A percentile compares a stretch with the other conserved stretches of the same genome.
phyloP scores from a whole-genome alignment of 1,139 yeast species.

The Yamadazyma spencermartinsiae region DNA sequence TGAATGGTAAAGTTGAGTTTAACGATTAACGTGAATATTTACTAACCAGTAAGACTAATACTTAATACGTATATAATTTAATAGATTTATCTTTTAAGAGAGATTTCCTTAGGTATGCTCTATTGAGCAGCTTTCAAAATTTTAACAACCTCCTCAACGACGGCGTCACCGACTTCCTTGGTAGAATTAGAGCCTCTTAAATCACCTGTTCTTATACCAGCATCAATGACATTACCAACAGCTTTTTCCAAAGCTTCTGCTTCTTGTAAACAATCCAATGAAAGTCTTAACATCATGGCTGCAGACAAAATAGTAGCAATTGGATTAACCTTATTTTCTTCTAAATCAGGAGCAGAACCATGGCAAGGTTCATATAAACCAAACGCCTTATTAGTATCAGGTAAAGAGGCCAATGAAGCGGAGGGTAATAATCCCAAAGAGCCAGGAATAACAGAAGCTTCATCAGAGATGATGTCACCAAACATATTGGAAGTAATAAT shows the following conservation, averaged over 20 bases:
- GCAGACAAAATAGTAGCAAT: conserved; percentile 91
- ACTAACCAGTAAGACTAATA: not conserved
- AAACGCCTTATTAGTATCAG: conserved; percentile 89
- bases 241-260: conserved; percentile 91
- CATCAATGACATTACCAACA: conserved; percentile 76
- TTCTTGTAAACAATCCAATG: conserved; percentile 77
- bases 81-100: conserved; percentile 1
- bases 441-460: conserved; percentile 97
- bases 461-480: conserved; percentile 97
- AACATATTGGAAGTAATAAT: conserved; percentile 94
- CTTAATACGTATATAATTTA: not conserved
- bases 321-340: conserved; percentile 87
- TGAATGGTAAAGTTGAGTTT: conserved; percentile 29
- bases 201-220: conserved; percentile 88
- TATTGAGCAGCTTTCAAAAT: conserved; percentile 33
- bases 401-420: conserved; percentile 92
- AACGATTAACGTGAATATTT: conserved; percentile 5
- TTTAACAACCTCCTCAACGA: conserved; percentile 69
- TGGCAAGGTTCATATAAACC: conserved; percentile 98
- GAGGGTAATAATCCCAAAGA: conserved; percentile 94
- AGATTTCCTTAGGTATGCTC: not conserved
- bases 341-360: conserved; percentile 96
- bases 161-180: conserved; percentile 89
- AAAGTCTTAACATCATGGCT: conserved; percentile 94
- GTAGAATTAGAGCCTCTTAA: conserved; percentile 80